phyloP scores from a whole-genome alignment of 495 filamentous ascomycete species.

The Podospora conica region DNA sequence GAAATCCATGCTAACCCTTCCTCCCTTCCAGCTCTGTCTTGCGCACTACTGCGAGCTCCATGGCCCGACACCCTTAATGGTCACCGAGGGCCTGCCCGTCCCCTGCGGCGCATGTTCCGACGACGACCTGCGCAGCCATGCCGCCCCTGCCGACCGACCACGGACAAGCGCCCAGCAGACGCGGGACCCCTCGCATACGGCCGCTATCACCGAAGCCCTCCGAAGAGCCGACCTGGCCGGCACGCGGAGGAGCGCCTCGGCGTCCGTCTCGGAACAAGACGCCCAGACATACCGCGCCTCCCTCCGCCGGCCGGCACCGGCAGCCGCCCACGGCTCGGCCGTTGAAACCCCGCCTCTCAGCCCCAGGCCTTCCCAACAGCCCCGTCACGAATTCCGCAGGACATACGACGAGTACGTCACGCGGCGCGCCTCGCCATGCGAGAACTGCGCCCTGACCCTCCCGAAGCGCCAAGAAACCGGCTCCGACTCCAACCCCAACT shows the following conservation, averaged over 20 bases:
- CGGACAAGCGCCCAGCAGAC: slow-evolving; percentile 27
- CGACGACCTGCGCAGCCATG: slow-evolving; percentile 24
- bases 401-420: slow-evolving; percentile 54
- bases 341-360: slow-evolving; percentile 60
- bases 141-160: slow-evolving; percentile 21
- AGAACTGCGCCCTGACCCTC: slow-evolving; percentile 56
- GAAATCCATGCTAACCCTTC: slow-evolving; percentile 33
- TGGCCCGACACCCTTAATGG: slow-evolving; percentile 91
- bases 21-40: slow-evolving; percentile 67
- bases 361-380: slow-evolving; percentile 40
- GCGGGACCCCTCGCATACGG: slow-evolving; percentile 26
- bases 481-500: slow-evolving; percentile 24
- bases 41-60: slow-evolving; percentile 96
- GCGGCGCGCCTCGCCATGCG: slow-evolving; percentile 48
- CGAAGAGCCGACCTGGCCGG: slow-evolving; percentile 35
- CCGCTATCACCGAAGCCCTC: slow-evolving; percentile 34
- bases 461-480: slow-evolving; percentile 45
- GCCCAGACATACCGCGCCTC: slow-evolving; percentile 36
- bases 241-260: slow-evolving; percentile 34
- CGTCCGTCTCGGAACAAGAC: slow-evolving; percentile 35
- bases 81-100: slow-evolving; percentile 80
- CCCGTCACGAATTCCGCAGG: slow-evolving; percentile 44
- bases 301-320: slow-evolving; percentile 28
- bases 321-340: slow-evolving; percentile 29
- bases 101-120: slow-evolving; percentile 70